A percentile compares a stretch with the other conserved stretches of the same genome.
Evolutionary conservation across 495 filamentous ascomycete genomes (phyloP).

Genomic region (Annulohypoxylon stygium): DNA sequence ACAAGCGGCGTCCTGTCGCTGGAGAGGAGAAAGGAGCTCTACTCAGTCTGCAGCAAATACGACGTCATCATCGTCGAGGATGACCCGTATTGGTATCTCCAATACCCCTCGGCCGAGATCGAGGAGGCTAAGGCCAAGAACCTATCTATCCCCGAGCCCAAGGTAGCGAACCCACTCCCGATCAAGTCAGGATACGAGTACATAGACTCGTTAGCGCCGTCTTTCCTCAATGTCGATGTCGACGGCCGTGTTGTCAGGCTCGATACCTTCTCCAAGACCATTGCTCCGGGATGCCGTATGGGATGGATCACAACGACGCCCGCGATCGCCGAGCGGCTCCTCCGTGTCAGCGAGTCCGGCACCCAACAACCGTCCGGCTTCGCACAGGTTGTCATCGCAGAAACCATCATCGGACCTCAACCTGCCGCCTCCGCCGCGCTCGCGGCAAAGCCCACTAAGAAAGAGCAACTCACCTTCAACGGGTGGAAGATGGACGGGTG

Average conservation of each 20-base stretch:
- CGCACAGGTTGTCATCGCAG: constrained; percentile 82
- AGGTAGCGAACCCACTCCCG: constrained; percentile 38
- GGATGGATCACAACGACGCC: constrained; percentile 91
- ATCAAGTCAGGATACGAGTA: constrained; percentile 80
- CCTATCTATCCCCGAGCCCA: constrained; percentile 40
- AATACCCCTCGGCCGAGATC: constrained; percentile 77
- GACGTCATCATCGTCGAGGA: constrained; percentile 96
- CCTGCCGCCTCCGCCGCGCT: constrained; percentile 56
- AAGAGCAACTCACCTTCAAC: constrained; percentile 48
- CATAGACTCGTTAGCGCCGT: constrained; percentile 86
- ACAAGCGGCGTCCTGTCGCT: constrained; percentile 80
- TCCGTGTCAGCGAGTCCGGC: constrained; percentile 70
- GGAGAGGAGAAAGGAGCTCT: constrained; percentile 79
- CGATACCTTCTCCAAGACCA: constrained; percentile 87
- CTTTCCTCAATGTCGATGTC: constrained; percentile 76
- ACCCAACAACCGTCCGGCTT: constrained; percentile 92
- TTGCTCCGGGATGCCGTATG: constrained; percentile 81
- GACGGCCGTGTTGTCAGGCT: constrained; percentile 89
- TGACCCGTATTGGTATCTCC: constrained; percentile 96
- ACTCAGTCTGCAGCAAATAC: constrained; percentile 82
- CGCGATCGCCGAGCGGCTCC: constrained; percentile 76
- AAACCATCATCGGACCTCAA: constrained; percentile 79
- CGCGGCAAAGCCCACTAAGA: constrained; percentile 46
- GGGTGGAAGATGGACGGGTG: constrained; percentile 89
- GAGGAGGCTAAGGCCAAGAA: constrained; percentile 63